Evolutionary conservation across 495 filamentous ascomycete species (phyloP).

Genomic region (Apiosordaria backusii): DNA sequence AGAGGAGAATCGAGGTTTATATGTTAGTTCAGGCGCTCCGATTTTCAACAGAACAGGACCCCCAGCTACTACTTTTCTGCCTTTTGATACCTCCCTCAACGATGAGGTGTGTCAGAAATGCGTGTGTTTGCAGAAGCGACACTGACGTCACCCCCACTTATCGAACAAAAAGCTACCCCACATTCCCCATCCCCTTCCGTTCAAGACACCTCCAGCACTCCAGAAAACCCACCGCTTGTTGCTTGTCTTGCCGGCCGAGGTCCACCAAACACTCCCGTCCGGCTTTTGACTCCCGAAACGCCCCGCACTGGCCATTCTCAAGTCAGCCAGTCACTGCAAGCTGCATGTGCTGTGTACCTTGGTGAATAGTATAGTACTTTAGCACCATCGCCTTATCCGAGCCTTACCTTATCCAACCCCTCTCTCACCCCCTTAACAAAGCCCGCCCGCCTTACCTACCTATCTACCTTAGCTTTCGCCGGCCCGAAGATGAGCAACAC

Average conservation of each 20-base stretch:
- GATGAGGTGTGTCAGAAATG: no score
- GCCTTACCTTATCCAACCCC: neutral
- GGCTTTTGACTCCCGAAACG: slow-evolving; percentile 1
- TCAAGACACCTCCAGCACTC: neutral
- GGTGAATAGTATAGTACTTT: neutral
- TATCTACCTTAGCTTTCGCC: neutral
- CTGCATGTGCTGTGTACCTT: neutral
- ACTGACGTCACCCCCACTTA: neutral
- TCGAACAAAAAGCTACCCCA: neutral
- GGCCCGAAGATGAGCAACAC: neutral
- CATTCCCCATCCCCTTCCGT: neutral
- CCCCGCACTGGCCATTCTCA: neutral
- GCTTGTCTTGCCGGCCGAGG: slow-evolving; percentile 4
- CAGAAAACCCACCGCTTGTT: neutral
- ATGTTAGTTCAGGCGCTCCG: neutral
- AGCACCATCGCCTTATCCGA: neutral
- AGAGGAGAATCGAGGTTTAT: neutral
- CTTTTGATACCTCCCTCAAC: neutral
- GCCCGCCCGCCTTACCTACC: neutral
- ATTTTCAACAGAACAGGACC: neutral
- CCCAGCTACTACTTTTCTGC: neutral
- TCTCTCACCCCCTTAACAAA: neutral
- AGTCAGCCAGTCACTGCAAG: neutral
- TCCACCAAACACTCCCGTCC: neutral
- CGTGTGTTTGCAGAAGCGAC: neutral